These are phyloP conservation scores for Magnolia sinica DNA, from an alignment of 164 flowering plant genomes.

Conservation along the genomic window DNA sequence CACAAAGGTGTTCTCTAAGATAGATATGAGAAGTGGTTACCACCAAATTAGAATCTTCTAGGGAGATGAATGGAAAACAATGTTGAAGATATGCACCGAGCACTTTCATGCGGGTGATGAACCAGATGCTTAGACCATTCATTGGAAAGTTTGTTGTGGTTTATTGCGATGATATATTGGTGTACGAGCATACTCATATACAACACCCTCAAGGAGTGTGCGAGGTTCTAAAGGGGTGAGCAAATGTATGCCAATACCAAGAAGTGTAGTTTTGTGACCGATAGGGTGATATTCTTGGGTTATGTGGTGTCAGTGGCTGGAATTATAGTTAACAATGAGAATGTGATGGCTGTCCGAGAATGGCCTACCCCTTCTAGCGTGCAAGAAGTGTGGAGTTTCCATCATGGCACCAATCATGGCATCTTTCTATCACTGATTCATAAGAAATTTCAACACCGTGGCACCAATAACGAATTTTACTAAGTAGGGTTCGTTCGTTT, in stretches of 20 bases:
- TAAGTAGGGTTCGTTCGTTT: background rate
- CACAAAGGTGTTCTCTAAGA: slow-evolving; percentile 1
- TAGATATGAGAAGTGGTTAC: background rate
- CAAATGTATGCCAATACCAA: background rate
- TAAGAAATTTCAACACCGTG: background rate
- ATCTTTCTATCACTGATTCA: background rate
- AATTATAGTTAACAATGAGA: too few species aligned
- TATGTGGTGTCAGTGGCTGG: background rate
- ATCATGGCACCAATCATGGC: slow-evolving; percentile 1
- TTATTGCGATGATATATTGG: too few species aligned
- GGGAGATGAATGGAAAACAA: too few species aligned
- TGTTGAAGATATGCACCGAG: background rate
- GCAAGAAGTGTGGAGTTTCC: background rate
- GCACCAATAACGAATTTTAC: background rate
- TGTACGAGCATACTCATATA: too few species aligned
- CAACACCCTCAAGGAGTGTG: background rate
- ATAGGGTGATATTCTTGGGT: background rate
- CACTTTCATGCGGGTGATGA: background rate
- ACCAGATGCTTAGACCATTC: background rate
- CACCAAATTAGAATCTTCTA: too few species aligned
- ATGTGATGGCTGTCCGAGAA: background rate
- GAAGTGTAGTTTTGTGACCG: background rate
- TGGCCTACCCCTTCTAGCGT: background rate
- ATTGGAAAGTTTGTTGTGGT: background rate
- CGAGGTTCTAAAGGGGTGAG: background rate